Base-by-base conservation (phyloP, 805 yeast species). In the Candida suzukii region DNA sequence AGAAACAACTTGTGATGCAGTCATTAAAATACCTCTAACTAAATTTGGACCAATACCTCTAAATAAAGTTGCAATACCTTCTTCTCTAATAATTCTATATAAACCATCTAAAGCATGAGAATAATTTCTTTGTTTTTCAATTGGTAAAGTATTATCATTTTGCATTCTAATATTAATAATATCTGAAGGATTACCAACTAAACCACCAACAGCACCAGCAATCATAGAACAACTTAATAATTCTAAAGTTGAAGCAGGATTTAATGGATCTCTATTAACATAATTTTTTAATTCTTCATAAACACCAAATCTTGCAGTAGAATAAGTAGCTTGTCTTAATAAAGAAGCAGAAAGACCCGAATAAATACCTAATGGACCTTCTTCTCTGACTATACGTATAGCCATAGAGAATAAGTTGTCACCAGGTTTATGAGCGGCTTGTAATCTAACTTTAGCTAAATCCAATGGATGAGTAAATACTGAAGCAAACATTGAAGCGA, bases 121-220 rank as follows among this genome's bases (percentile, higher is more conserved):
- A 58, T 88, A 87, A 55, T 83, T 77, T 58, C 95, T 73, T 57
- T 88, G 73, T 49, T 78, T 70, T 2, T 68, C 79, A 4, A 61
- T 42, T 4, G 88, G 85, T 44, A 84, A 66, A 0, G 88, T 66
- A 7, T 83, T 76, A 55, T 87, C 96, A 58, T 87, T 87, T 60
- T 87, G 96, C 96, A 87, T 87, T 63, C 95, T 74, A 47, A 87
- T 84, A 51, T 87, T 87, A 30, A 85, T 88, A 13, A 87, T 83
- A 57, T 87, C 96, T 1, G 93, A 78, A 3, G 95, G 95, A 56
- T 87, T 87, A 19, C 96, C 96, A 2, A 84, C 83, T 19, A 86
- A 62, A 10, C 95, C 95, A 46, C 96, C 96, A 43, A 78, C 61
- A 22, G 82, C 84, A 40, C 96, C 95, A 12, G 90, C 77, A n/a